phyloP scores from a whole-genome alignment of 306 rosid genomes.

The Ziziphus jujuba region DNA sequence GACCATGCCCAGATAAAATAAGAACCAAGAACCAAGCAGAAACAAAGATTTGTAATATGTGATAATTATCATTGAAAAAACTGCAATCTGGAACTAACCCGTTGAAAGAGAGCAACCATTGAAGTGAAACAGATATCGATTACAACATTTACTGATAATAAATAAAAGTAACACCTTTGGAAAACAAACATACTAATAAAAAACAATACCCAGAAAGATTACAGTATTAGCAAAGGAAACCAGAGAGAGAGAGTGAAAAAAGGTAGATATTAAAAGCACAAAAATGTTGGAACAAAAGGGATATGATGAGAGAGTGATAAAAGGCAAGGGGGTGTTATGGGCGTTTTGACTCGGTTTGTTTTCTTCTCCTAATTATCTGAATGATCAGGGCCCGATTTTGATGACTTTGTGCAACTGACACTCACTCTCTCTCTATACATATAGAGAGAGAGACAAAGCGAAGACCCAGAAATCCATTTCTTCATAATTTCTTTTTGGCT shows the following conservation, averaged over 20 bases:
- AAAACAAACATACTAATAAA: background rate
- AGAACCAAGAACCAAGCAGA: background rate
- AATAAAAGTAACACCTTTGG: too few relatives aligned
- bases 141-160: too few relatives aligned
- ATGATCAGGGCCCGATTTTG: background rate
- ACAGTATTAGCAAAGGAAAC: background rate
- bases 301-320: background rate
- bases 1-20: background rate
- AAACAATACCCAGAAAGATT: background rate
- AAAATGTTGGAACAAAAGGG: background rate
- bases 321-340: background rate
- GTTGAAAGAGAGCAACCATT: too few relatives aligned
- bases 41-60: too few relatives aligned
- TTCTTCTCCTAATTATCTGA: too few relatives aligned
- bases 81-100: too few relatives aligned
- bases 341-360: background rate
- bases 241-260: background rate
- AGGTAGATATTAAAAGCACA: background rate
- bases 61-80: too few relatives aligned
- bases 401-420: background rate
- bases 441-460: too few relatives aligned
- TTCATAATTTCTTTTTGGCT: too few relatives aligned
- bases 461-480: background rate
- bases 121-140: too few relatives aligned
- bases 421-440: background rate